These are phyloP conservation scores for Tephrocybe sp. DNA, from an alignment of 768 basidiomycete species.

Conservation along the genomic window DNA sequence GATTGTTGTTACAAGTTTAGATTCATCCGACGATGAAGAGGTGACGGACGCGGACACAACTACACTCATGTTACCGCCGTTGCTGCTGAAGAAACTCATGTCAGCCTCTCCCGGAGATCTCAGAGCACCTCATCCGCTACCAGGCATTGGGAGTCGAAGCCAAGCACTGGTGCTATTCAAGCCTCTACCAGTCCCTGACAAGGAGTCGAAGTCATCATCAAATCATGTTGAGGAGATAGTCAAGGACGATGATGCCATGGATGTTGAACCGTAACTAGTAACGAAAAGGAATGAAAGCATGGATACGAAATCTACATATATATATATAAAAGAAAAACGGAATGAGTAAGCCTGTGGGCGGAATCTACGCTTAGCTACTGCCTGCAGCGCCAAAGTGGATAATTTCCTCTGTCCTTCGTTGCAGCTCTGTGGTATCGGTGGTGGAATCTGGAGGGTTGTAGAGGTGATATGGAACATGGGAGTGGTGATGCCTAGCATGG, in stretches of 20 bases:
- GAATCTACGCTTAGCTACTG: slow-evolving; percentile 14
- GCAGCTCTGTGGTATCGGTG: slow-evolving; percentile 33
- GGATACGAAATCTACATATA: slow-evolving; percentile 9
- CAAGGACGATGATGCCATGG: slow-evolving; percentile 48
- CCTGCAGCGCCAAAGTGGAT: slow-evolving; percentile 41
- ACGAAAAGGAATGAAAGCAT: slow-evolving; percentile 15
- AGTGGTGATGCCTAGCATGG: slow-evolving; percentile 70
- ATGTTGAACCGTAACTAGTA: slow-evolving; percentile 38
- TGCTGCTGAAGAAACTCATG: slow-evolving; percentile 43
- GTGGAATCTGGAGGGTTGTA: slow-evolving; percentile 37
- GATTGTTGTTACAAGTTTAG: slow-evolving; percentile 61
- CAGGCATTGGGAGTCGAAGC: slow-evolving; percentile 24
- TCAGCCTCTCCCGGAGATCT: slow-evolving; percentile 23
- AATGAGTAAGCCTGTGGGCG: too few relatives aligned
- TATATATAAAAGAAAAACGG: slow-evolving; percentile 13
- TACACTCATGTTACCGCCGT: slow-evolving; percentile 39
- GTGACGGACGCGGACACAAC: slow-evolving; percentile 14
- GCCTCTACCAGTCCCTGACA: slow-evolving; percentile 30
- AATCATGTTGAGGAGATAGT: slow-evolving; percentile 8
- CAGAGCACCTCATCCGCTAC: slow-evolving; percentile 13
- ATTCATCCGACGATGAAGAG: slow-evolving; percentile 44
- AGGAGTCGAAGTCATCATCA: slow-evolving; percentile 8
- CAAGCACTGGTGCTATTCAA: slow-evolving; percentile 58
- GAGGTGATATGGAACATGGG: slow-evolving; percentile 40
- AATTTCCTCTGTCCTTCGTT: slow-evolving; percentile 44